Base-by-base conservation (phyloP, 805 yeast genomes). In the Suhomyces kilbournensis region DNA sequence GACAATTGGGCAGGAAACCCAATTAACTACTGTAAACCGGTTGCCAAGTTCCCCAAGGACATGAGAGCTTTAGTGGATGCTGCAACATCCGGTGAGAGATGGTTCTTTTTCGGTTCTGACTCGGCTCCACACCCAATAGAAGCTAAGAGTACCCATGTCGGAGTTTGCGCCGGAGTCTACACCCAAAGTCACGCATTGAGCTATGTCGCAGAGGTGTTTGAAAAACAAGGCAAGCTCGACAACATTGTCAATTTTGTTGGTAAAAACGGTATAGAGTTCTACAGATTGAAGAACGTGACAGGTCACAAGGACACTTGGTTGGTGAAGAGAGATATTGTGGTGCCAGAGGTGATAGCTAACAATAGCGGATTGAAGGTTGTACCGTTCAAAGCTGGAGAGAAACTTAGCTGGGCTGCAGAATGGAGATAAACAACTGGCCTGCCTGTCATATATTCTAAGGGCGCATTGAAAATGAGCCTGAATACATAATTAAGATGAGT, bases 1-100 rank as follows among this genome's bases (percentile, higher is more conserved):
- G 98, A 94, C 69, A 85, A 85, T 57, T 94, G 98, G 97, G 97
- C 97, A 3, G 98, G 98, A 2, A 88, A 90, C 65, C 93, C 98
- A 35, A 82, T 90, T 65, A 90, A 93, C 64, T 94, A 86, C 72
- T 94, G 99, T 77, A 94, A 94, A 69, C 99, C 99, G 2, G 98
- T 94, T 47, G 99, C 99, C 38, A 94, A 94, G 68, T 74, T 91
- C 35, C 97, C 97, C 28, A 77, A 74, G 25, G 99, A 94, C 66
- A 84, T 86, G 61, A 77, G 82, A 51, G 93, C 97, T 1, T 74
- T 94, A 43, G 79, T 94, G 6, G 77, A 76, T 35, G 98, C 99
- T 39, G 99, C 97, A 1, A 85, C 88, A 7, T 84, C 94, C 1
- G 98, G 98, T 4, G 84, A 87, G 59, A 90, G 96, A 42, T 92